Evolutionary conservation across 495 filamentous ascomycete genomes (phyloP).

Genomic region (Hypoxylon perforatum): DNA sequence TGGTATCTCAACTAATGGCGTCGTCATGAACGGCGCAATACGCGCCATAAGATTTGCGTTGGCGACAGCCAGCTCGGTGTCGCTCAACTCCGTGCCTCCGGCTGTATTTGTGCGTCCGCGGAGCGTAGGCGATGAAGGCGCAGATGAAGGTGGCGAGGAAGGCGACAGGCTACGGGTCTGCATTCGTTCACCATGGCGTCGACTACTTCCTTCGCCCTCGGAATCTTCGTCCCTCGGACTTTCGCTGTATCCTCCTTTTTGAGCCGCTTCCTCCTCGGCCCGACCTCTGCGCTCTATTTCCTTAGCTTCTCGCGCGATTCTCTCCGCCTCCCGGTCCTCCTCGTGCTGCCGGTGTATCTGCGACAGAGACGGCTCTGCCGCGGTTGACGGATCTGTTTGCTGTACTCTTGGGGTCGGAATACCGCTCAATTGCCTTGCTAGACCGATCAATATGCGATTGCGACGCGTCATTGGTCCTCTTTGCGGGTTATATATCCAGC

Average conservation of each 20-base stretch:
- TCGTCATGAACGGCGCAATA: slow-evolving; percentile 88
- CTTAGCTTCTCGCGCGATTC: slow-evolving; percentile 76
- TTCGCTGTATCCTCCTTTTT: slow-evolving; percentile 67
- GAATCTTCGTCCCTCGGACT: slow-evolving; percentile 47
- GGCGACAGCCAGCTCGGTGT: slow-evolving; percentile 77
- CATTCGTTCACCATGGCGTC: slow-evolving; percentile 10
- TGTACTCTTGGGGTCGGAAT: slow-evolving; percentile 71
- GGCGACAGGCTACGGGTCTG: slow-evolving; percentile 38
- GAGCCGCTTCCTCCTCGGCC: slow-evolving; percentile 75
- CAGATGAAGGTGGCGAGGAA: slow-evolving; percentile 38
- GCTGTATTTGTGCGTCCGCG: slow-evolving; percentile 45
- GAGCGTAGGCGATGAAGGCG: slow-evolving; percentile 50
- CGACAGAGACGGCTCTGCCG: slow-evolving; percentile 22
- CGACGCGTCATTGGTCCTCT: slow-evolving; percentile 87
- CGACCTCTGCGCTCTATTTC: slow-evolving; percentile 77
- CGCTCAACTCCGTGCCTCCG: slow-evolving; percentile 68
- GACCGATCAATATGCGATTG: slow-evolving; percentile 83
- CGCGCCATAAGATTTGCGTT: slow-evolving; percentile 89
- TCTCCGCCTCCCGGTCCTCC: slow-evolving; percentile 63
- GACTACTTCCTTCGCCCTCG: slow-evolving; percentile 42
- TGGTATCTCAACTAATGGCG: slow-evolving; percentile 74
- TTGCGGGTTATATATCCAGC: slow-evolving; percentile 92
- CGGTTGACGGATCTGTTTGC: slow-evolving; percentile 27
- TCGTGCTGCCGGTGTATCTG: slow-evolving; percentile 54
- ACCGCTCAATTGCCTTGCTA: slow-evolving; percentile 85